phyloP scores from a whole-genome alignment of 2,329 filamentous ascomycete genomes.

The Bipolaris cookei region DNA sequence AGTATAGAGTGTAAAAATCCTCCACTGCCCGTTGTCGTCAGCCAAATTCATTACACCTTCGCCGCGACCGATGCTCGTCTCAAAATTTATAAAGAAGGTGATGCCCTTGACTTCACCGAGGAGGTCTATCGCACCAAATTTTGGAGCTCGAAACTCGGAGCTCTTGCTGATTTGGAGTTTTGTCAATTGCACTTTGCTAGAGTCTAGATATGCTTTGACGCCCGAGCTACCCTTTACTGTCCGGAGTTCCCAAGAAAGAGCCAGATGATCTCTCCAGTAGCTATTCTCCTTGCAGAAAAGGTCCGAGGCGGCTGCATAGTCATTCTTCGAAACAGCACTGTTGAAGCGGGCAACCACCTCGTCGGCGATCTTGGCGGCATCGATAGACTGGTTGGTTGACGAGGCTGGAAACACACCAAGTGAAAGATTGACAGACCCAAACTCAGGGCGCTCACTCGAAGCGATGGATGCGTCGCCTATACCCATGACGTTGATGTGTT shows the following conservation, averaged over 20 bases:
- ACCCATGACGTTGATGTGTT: slow-evolving; percentile 24
- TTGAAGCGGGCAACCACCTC: slow-evolving; percentile 53
- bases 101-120: slow-evolving; percentile 41
- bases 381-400: slow-evolving; percentile 33
- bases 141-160: slow-evolving; percentile 23
- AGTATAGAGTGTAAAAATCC: slow-evolving; percentile 50
- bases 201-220: slow-evolving; percentile 49
- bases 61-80: slow-evolving; percentile 39
- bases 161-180: slow-evolving; percentile 41
- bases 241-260: slow-evolving; percentile 62
- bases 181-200: slow-evolving; percentile 42
- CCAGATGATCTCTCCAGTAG: slow-evolving; percentile 66
- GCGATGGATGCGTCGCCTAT: slow-evolving; percentile 31
- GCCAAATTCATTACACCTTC: slow-evolving; percentile 44
- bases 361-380: slow-evolving; percentile 50
- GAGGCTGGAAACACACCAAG: slow-evolving; percentile 54
- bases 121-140: slow-evolving; percentile 39
- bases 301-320: slow-evolving; percentile 38
- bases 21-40: slow-evolving; percentile 46
- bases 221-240: slow-evolving; percentile 57
- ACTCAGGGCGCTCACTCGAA: slow-evolving; percentile 55
- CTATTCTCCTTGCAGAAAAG: slow-evolving; percentile 60
- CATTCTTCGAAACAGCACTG: slow-evolving; percentile 44
- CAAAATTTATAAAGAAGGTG: slow-evolving; percentile 39
- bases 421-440: slow-evolving; percentile 63